These are phyloP conservation scores for Ampelomyces quisqualis DNA, from an alignment of 2,329 filamentous ascomycete genomes.

Conservation along the genomic window DNA sequence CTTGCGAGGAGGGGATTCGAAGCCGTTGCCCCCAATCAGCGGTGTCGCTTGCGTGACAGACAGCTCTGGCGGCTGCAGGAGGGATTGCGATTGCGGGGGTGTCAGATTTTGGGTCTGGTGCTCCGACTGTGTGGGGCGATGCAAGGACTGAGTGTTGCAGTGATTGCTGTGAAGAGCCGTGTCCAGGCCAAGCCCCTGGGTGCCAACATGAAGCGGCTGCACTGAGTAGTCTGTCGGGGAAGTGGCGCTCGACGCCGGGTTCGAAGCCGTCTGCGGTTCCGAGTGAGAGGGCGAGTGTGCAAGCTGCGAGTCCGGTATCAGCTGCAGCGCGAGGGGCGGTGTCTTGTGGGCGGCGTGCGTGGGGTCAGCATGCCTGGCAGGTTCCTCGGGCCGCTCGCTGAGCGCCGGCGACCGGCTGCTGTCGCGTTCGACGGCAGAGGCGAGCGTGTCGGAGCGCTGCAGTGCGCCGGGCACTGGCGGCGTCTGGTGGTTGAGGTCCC, in stretches of 20 bases:
- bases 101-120: conserved; percentile 17
- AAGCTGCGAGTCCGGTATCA: conserved; percentile 35
- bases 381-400: conserved; percentile 35
- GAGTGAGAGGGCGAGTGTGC: conserved; percentile 35
- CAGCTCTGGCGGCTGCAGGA: conserved; percentile 37
- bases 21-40: conserved; percentile 38
- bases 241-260: conserved; percentile 27
- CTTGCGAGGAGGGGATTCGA: conserved; percentile 39
- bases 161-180: conserved; percentile 20
- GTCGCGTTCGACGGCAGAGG: conserved; percentile 39
- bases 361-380: too few species aligned
- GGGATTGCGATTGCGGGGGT: conserved; percentile 11
- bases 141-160: conserved; percentile 10
- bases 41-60: conserved; percentile 45
- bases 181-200: conserved; percentile 29
- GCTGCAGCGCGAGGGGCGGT: conserved; percentile 20
- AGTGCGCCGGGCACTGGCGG: conserved; percentile 39
- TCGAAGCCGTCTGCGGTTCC: conserved; percentile 25
- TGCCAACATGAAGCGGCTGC: conserved; percentile 28
- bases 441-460: conserved; percentile 39
- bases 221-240: conserved; percentile 40
- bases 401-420: conserved; percentile 42
- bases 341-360: conserved; percentile 26
- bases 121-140: conserved; percentile 11
- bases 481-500: conserved; percentile 64